A percentile compares a stretch with the other conserved stretches of the same genome.
Evolutionary conservation across 2,329 filamentous ascomycete species (phyloP).

Genomic region (Xylariaceae sp.): DNA sequence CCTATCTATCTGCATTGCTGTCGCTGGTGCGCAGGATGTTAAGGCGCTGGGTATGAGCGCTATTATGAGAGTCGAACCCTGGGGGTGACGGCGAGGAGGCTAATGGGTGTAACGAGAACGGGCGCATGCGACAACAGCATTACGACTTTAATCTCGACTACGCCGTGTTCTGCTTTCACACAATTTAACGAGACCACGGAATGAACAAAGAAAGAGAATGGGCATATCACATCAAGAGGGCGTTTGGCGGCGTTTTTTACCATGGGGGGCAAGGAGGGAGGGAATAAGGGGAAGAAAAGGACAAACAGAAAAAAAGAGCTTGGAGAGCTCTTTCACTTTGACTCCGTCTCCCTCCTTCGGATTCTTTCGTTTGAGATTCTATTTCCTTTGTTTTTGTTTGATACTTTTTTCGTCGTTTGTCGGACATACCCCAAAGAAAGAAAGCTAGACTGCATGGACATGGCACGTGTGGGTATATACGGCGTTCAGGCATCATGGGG

Average conservation of each 20-base stretch:
- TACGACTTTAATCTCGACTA: too few species aligned
- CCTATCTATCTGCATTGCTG: neutral
- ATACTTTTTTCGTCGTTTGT: slow-evolving; percentile 5
- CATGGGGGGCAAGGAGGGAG: too few species aligned
- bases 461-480: slow-evolving; percentile 6
- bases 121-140: too few species aligned
- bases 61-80: neutral
- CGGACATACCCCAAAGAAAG: slow-evolving; percentile 16
- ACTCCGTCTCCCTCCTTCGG: neutral
- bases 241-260: too few species aligned
- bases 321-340: neutral
- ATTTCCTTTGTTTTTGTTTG: neutral
- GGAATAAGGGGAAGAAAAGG: neutral
- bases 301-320: neutral
- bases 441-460: slow-evolving; percentile 4
- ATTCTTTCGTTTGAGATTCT: neutral
- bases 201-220: too few species aligned
- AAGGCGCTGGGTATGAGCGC: neutral
- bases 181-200: too few species aligned
- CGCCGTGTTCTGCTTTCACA: too few species aligned
- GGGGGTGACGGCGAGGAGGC: neutral
- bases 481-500: slow-evolving; percentile 17
- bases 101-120: too few species aligned
- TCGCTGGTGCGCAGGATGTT: neutral
- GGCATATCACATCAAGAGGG: too few species aligned